Evolutionary conservation across 2,329 filamentous ascomycete species (phyloP), one percentile per base, ranked within the genome.

Genomic region (Lecanicillium sp.): DNA sequence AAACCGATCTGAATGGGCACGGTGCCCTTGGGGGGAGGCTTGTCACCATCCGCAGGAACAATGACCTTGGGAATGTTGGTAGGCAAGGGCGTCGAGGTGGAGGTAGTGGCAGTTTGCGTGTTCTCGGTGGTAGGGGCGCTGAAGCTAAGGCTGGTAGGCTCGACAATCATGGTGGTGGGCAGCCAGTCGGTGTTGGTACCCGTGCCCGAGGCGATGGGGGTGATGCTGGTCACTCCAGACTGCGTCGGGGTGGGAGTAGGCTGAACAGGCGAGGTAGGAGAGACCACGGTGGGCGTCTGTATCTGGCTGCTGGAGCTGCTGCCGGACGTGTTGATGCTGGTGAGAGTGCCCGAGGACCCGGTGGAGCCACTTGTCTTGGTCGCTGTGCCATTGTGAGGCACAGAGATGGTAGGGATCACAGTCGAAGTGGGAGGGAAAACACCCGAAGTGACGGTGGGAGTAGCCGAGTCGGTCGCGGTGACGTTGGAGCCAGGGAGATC

Each of bases 1-100:
- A 97, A 96, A 27, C 87, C 93, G 53, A 97, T 77, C 62, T 95
- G 89, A 56, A 95, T 84, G 56, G 87, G 67, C 4, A 79, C 81
- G 1, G 79, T 81, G 56, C 87, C 86, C 3, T 73, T 67, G 0
- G 87, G 86, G 15, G 73, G 64, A 4, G 68, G 51, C 9, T 63
- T 56, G 17, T 74, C 71, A 41, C 77, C 73, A 48, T 77, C 74
- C 33, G 81, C 78, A 8, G 89, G 88, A 23, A 83, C 79, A 55
- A 96, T 90, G 36, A 87, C 78, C 58, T 80, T 81, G 17, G 90
- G 90, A 50, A 94, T 74, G 29, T 73, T 72, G 0, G 80, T 78
- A 1, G 87, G 84, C 46, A 89, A 70, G 19, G 74, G 74, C 15
- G 73, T 75, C 1, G 71, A 60, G 5, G 67, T 70, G 2, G 73